phyloP scores from a whole-genome alignment of 352 stramenopile species.

The Phytophthora pistaciae region DNA sequence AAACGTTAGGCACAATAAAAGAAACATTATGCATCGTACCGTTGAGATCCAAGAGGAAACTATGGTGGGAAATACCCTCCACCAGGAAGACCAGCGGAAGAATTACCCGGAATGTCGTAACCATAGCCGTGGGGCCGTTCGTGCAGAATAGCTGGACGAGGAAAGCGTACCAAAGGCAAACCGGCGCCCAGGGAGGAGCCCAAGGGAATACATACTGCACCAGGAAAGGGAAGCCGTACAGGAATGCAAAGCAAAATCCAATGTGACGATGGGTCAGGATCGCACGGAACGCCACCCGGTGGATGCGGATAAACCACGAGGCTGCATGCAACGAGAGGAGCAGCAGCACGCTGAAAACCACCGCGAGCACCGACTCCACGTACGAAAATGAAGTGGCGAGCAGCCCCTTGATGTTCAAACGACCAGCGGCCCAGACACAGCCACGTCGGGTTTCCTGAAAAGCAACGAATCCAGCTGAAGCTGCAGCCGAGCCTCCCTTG shows the following conservation, averaged over 20 bases:
- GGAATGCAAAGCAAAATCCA: conserved; percentile 88
- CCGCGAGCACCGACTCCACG: conserved; percentile 71
- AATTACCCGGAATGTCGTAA: conserved; percentile 87
- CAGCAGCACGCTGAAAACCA: conserved; percentile 75
- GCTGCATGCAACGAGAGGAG: conserved; percentile 73
- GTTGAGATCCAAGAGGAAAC: conserved; percentile 91
- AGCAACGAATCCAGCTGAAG: conserved; percentile 19
- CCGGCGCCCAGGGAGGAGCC: conserved; percentile 87
- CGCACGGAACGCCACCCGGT: conserved; percentile 85
- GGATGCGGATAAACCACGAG: conserved; percentile 83
- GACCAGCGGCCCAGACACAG: conserved; percentile 35
- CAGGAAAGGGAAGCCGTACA: conserved; percentile 89
- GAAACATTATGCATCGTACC: conserved; percentile 43
- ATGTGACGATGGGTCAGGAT: conserved; percentile 88
- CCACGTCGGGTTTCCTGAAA: conserved; percentile 21
- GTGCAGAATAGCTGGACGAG: conserved; percentile 90
- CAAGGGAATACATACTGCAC: conserved; percentile 91
- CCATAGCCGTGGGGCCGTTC: conserved; percentile 84
- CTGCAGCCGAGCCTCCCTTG: conserved; percentile 13
- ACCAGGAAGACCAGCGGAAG: conserved; percentile 88
- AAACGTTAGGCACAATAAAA: neutral
- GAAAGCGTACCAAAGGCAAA: conserved; percentile 93
- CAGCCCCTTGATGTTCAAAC: conserved; percentile 59
- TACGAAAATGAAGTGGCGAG: conserved; percentile 53
- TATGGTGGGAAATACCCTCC: conserved; percentile 90